These are phyloP conservation scores for Pythium utonaiense DNA, from an alignment of 352 stramenopile species.

Conservation along the genomic window DNA sequence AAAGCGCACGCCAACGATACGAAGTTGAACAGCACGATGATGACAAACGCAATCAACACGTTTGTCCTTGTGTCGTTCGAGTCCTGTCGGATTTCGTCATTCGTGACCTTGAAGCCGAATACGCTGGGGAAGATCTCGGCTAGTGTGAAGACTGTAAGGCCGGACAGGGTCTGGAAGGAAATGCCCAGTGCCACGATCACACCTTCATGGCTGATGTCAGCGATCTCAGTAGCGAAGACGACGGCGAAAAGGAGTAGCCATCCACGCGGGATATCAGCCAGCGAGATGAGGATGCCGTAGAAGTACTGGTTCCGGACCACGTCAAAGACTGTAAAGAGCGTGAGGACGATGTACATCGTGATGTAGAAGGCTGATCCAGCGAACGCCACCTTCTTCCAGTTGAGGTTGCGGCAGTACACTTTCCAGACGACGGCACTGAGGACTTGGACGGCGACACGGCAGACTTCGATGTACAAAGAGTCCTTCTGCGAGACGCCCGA, in stretches of 20 bases:
- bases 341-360: background rate
- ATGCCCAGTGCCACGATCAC: slow-evolving; percentile 45
- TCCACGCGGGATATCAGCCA: slow-evolving; percentile 35
- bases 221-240: slow-evolving; percentile 44
- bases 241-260: slow-evolving; percentile 44
- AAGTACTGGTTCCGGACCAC: slow-evolving; percentile 34
- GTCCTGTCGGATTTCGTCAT: background rate
- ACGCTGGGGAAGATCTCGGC: slow-evolving; percentile 22
- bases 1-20: slow-evolving; percentile 1
- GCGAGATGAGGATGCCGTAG: slow-evolving; percentile 27
- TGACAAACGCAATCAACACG: background rate
- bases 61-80: background rate
- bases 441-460: background rate
- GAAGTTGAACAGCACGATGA: slow-evolving; percentile 15
- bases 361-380: background rate
- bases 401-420: background rate
- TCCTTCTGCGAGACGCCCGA: background rate
- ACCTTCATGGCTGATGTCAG: slow-evolving; percentile 42
- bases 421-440: background rate
- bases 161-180: slow-evolving; percentile 43
- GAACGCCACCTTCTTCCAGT: background rate
- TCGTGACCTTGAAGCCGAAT: background rate
- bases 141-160: slow-evolving; percentile 25
- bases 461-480: background rate
- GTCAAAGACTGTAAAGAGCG: background rate